Evolutionary conservation across 345 rosid genomes (phyloP), one percentile per base, ranked within the genome.

Genomic region (Corymbia maculata): DNA sequence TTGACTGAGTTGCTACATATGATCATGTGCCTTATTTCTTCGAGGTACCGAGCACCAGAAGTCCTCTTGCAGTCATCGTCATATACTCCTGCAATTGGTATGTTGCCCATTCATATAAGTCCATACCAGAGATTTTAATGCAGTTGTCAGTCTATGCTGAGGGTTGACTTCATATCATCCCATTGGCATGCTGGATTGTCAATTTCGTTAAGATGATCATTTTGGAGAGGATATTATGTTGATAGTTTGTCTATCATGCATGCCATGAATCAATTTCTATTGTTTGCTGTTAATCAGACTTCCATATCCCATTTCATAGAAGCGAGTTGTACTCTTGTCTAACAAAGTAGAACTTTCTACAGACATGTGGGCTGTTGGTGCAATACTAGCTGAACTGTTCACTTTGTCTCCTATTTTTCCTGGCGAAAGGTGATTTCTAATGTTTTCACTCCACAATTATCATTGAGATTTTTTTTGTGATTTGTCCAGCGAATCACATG

Each of bases 341-440:
- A 89, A 91, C 52, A 24, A 79, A 79, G 86, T 86, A 68, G 88
- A 55, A 85, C 30, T 86, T 86, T 88, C 86, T 91, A 80, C 95
- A 97, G 99, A 97, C 66, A 95, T 97, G 99, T 97, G 99, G 99
- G 99, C 99, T 50, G 97, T 97, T 90, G 99, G 99, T 57, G 96
- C 99, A 64, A 93, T 97, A 92, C 85, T 97, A 84, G 98, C 98
- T 89, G 99, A 97, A 95, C 97, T 97, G 90, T 95, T 95, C 93
- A 95, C 97, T 42, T 90, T 89, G 79, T 92, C 97, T 84, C 99
- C 99, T 21, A 94, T 97, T 91, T 97, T 97, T 87, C 99, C 98
- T 59, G 99, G 98, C 51, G 99, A 97, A 93, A 96, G 99, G 99
- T 89, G 86, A 89, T 79, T 82, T 80, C 19, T 87, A 44, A 64